Conservation (phyloP, 1,284 basidiomycete species). For the Ganoderma lucidum region DNA sequence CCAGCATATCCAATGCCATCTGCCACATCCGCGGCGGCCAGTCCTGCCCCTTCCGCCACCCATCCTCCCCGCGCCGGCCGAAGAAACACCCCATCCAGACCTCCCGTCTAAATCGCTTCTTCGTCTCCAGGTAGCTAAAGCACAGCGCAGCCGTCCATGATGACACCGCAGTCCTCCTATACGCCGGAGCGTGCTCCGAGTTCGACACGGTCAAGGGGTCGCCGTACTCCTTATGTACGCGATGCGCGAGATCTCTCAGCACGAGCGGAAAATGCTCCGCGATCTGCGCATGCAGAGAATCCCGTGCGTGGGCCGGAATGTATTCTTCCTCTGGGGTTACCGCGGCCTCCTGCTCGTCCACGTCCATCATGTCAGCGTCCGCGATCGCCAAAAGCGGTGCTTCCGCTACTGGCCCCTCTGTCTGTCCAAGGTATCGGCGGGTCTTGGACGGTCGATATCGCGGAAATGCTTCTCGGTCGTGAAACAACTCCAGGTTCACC, state of each 20-base stretch:
- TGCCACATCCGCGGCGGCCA: slow-evolving; percentile 76
- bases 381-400: slow-evolving; percentile 31
- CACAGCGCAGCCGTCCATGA: slow-evolving; percentile 64
- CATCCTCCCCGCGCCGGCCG: slow-evolving; percentile 50
- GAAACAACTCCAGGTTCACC: slow-evolving; percentile 35
- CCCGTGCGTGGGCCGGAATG: slow-evolving; percentile 62
- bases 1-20: slow-evolving; percentile 55
- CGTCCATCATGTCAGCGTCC: slow-evolving; percentile 63
- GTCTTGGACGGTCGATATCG: slow-evolving; percentile 36
- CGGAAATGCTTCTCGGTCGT: slow-evolving; percentile 34
- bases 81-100: slow-evolving; percentile 62
- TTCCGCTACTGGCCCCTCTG: slow-evolving; percentile 28
- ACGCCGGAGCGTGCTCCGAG: slow-evolving; percentile 67
- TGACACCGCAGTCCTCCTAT: slow-evolving; percentile 48
- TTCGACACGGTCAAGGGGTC: slow-evolving; percentile 37
- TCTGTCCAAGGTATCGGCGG: slow-evolving; percentile 31
- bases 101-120: slow-evolving; percentile 38
- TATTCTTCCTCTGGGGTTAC: slow-evolving; percentile 36
- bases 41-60: slow-evolving; percentile 68
- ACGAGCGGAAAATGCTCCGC: slow-evolving; percentile 72
- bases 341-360: slow-evolving; percentile 57
- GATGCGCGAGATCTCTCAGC: slow-evolving; percentile 62
- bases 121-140: slow-evolving; percentile 60
- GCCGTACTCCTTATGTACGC: slow-evolving; percentile 54
- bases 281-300: slow-evolving; percentile 72